phyloP scores from a whole-genome alignment of 2,329 filamentous ascomycete species.

The Fusarium sp. region DNA sequence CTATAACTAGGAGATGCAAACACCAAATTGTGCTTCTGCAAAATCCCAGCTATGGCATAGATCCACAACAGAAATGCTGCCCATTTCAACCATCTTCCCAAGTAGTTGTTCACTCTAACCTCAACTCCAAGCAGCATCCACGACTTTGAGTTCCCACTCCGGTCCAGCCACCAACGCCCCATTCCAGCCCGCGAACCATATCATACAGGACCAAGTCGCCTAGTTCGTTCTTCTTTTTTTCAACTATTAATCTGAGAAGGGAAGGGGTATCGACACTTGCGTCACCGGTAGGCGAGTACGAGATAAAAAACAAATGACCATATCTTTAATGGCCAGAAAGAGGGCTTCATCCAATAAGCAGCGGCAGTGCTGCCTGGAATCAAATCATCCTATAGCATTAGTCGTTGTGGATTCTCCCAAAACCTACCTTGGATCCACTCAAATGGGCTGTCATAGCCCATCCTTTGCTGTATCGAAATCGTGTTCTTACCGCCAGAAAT shows the following conservation, averaged over 20 bases:
- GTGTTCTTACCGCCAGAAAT: conserved; percentile 43
- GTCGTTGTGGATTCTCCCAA: conserved; percentile 19
- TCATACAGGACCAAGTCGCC: conserved; percentile 27
- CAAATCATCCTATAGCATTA: conserved; percentile 35
- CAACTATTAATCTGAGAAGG: conserved; percentile 27
- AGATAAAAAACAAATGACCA: conserved; percentile 26
- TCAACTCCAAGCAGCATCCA: conserved; percentile 11
- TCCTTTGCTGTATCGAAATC: conserved; percentile 10
- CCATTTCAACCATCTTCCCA: conserved; percentile 7
- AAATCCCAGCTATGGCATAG: conserved; percentile 14
- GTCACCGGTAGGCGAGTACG: conserved; percentile 25
- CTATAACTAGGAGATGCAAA: conserved; percentile 14
- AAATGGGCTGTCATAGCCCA: not conserved
- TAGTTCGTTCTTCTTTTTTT: conserved; percentile 20
- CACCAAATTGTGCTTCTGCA: conserved; percentile 12
- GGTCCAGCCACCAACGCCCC: conserved; percentile 33
- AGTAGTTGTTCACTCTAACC: conserved; percentile 1
- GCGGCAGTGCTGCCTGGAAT: conserved; percentile 12
- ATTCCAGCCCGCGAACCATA: conserved; percentile 35
- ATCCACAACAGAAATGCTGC: conserved; percentile 22
- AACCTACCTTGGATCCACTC: conserved; percentile 31
- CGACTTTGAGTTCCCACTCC: conserved; percentile 24
- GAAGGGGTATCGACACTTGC: conserved; percentile 43
- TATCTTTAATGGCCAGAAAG: conserved; percentile 6
- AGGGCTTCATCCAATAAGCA: not conserved